Evolutionary conservation across 2,329 filamentous ascomycete genomes (phyloP).

Genomic region (Colletotrichum euphorbiae): DNA sequence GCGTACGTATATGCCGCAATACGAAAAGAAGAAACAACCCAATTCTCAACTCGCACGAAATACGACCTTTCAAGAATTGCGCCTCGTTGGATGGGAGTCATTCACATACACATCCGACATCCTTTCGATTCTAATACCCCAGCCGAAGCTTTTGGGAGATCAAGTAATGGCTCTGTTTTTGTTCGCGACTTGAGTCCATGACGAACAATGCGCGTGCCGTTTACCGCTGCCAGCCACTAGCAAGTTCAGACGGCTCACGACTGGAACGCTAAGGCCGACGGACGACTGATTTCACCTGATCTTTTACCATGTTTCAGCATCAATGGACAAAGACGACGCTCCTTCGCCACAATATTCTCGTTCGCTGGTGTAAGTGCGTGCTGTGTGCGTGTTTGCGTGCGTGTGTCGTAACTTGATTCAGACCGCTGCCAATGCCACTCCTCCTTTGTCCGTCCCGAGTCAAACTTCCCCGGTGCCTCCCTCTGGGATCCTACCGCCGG

Average conservation of each 20-base stretch:
- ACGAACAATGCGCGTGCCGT: slow-evolving; percentile 10
- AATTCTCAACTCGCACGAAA: neutral
- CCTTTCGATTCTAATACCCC: neutral
- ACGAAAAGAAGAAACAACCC: slow-evolving; percentile 19
- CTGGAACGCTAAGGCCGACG: slow-evolving; percentile 26
- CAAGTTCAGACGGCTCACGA: slow-evolving; percentile 22
- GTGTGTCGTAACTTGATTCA: slow-evolving; percentile 25
- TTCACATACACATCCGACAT: slow-evolving; percentile 19
- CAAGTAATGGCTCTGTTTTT: slow-evolving; percentile 2
- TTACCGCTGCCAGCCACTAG: slow-evolving; percentile 23
- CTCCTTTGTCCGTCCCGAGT: slow-evolving; percentile 10
- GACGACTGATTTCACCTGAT: slow-evolving; percentile 36
- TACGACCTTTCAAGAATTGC: slow-evolving; percentile 3
- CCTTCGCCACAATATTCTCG: slow-evolving; percentile 28
- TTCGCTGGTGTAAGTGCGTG: neutral
- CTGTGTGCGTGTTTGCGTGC: neutral
- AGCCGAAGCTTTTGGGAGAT: slow-evolving; percentile 18
- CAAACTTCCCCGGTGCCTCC: neutral
- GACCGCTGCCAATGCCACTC: slow-evolving; percentile 18
- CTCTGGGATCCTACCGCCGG: slow-evolving; percentile 15
- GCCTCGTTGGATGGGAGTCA: slow-evolving; percentile 2
- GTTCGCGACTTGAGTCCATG: neutral
- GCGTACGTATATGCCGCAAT: slow-evolving; percentile 8
- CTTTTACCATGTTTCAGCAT: slow-evolving; percentile 36
- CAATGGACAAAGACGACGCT: slow-evolving; percentile 38